Percentiles rank a stretch among this genome's conserved stretches.
phyloP scores from a whole-genome alignment of 805 yeast species.

The Suhomyces faveliae region DNA sequence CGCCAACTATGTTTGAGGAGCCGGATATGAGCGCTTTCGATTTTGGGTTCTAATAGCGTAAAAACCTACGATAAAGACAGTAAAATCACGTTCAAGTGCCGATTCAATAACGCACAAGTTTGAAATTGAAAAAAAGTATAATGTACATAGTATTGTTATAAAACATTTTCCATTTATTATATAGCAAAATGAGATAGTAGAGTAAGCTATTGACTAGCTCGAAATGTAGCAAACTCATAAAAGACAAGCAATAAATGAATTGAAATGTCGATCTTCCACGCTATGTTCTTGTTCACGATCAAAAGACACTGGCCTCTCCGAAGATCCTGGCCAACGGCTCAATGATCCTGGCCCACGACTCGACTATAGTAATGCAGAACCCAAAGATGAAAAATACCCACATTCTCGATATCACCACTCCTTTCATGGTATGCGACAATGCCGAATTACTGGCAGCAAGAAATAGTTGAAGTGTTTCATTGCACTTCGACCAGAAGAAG shows the following conservation, averaged over 20 bases:
- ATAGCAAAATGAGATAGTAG: no score
- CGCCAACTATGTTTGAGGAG: slow-evolving; percentile 58
- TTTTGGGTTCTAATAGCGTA: slow-evolving; percentile 32
- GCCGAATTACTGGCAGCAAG: slow-evolving; percentile 18
- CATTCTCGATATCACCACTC: slow-evolving; percentile 16
- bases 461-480: slow-evolving; percentile 14
- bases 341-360: slow-evolving; percentile 6
- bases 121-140: no score
- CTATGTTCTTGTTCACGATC: no score
- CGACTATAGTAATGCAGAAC: slow-evolving; percentile 11
- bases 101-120: no score
- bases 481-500: slow-evolving; percentile 10
- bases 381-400: slow-evolving; percentile 19
- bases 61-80: no score
- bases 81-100: no score
- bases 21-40: slow-evolving; percentile 77
- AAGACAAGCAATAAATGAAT: no score
- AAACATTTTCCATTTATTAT: no score
- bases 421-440: slow-evolving; percentile 14
- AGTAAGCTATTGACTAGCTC: no score
- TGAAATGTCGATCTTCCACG: no score
- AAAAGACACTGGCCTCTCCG: background rate
- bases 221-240: no score
- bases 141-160: no score
- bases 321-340: background rate